Percentiles rank a stretch among this genome's conserved stretches.
Conservation (phyloP, 805 yeast genomes). For the Wickerhamiella dianesei region DNA sequence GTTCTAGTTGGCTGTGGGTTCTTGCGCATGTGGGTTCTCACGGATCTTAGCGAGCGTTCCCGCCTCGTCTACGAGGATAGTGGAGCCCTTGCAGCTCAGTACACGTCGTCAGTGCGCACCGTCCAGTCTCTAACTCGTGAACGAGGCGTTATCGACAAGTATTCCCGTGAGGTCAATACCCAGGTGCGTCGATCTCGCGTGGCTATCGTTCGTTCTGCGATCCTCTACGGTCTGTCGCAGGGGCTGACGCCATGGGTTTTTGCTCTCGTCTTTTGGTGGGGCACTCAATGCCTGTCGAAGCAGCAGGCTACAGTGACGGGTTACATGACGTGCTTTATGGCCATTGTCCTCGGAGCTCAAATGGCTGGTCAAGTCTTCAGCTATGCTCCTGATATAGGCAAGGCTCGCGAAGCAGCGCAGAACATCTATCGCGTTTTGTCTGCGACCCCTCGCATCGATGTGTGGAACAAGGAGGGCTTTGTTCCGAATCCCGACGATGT, state of each 20-base stretch:
- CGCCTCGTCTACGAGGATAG: slow-evolving; percentile 28
- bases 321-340: slow-evolving; percentile 29
- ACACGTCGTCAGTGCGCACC: slow-evolving; percentile 29
- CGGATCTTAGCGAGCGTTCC: slow-evolving; percentile 26
- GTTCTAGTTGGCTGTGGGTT: slow-evolving; percentile 30
- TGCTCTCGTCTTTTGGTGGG: slow-evolving; percentile 33
- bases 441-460: slow-evolving; percentile 26
- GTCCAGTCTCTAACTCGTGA: slow-evolving; percentile 32
- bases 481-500: slow-evolving; percentile 22
- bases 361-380: slow-evolving; percentile 31
- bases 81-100: slow-evolving; percentile 30
- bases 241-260: slow-evolving; percentile 29
- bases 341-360: slow-evolving; percentile 30
- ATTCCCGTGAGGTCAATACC: slow-evolving; percentile 20
- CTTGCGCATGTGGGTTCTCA: slow-evolving; percentile 25
- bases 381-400: slow-evolving; percentile 32
- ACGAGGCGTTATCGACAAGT: slow-evolving; percentile 25
- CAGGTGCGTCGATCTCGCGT: slow-evolving; percentile 23
- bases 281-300: slow-evolving; percentile 26
- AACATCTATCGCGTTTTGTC: slow-evolving; percentile 25
- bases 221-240: slow-evolving; percentile 28
- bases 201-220: slow-evolving; percentile 22
- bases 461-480: slow-evolving; percentile 22
- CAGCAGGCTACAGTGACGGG: slow-evolving; percentile 22
- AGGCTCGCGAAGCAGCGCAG: slow-evolving; percentile 28